Evolutionary conservation across 2,329 filamentous ascomycete species (phyloP).

Genomic region (Trichoderma asperellum): DNA sequence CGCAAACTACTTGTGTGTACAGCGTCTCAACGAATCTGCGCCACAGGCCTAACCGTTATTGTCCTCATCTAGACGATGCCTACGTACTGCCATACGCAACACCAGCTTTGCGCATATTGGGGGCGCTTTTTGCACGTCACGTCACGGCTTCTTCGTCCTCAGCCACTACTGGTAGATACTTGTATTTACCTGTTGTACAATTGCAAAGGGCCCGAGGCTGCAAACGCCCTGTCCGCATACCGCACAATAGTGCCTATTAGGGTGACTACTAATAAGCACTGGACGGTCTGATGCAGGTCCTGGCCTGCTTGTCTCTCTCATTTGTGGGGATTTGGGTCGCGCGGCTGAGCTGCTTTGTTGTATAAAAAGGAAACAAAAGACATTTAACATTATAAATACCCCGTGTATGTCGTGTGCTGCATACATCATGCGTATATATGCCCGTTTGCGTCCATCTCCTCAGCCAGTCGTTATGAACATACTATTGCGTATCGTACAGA

Average conservation of each 20-base stretch:
- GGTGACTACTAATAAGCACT: too few relatives aligned
- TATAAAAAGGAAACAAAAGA: not conserved
- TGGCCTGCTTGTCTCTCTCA: not conserved
- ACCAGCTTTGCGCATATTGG: not conserved
- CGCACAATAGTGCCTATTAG: not conserved
- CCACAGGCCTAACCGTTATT: not conserved
- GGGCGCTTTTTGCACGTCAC: not conserved
- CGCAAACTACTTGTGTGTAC: not conserved
- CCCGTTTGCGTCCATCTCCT: not conserved
- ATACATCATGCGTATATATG: not conserved
- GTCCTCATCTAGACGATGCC: slow-evolving; percentile 19
- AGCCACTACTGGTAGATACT: not conserved
- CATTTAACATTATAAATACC: not conserved
- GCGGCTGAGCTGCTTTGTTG: not conserved
- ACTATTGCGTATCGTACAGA: not conserved
- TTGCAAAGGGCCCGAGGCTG: not conserved
- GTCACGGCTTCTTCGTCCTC: not conserved
- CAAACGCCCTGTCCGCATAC: not conserved
- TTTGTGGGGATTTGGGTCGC: not conserved
- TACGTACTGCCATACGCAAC: slow-evolving; percentile 29
- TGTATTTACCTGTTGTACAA: too few relatives aligned
- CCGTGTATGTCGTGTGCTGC: not conserved
- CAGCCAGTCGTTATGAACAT: not conserved
- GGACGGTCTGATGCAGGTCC: not conserved
- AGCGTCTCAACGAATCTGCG: not conserved